Conservation (phyloP, 306 rosid species). For the Boehmeria nivea region DNA sequence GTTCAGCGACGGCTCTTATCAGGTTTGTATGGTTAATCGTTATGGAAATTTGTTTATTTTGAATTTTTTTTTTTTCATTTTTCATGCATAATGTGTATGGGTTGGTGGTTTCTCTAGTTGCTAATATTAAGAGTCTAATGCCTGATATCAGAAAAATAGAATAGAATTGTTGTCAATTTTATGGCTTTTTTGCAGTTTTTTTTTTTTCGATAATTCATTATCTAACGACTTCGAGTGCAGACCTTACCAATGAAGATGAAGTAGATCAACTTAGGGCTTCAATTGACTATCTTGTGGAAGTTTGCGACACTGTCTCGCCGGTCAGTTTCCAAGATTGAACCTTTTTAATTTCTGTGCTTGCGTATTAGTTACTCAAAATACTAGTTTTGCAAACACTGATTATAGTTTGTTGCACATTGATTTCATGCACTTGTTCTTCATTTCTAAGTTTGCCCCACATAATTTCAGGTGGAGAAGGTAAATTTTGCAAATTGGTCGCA, state of each 20-base stretch:
- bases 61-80: no score
- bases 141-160: no score
- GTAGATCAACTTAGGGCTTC: slow-evolving; percentile 71
- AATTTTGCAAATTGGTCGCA: slow-evolving; percentile 70
- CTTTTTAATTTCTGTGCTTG: no score
- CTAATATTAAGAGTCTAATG: no score
- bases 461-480: slow-evolving; percentile 52
- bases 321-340: slow-evolving; percentile 37
- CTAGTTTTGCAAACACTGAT: not conserved
- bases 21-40: slow-evolving; percentile 38
- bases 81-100: no score
- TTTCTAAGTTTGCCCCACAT: not conserved
- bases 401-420: not conserved
- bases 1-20: slow-evolving; percentile 32
- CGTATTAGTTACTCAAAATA: no score
- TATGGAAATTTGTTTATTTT: not conserved
- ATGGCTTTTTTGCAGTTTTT: slow-evolving; percentile 3
- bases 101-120: no score
- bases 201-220: not conserved
- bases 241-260: slow-evolving; percentile 52
- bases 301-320: slow-evolving; percentile 56
- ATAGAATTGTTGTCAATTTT: not conserved
- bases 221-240: slow-evolving; percentile 27
- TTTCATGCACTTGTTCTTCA: not conserved
- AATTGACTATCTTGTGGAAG: slow-evolving; percentile 81